A percentile compares a stretch with the other conserved stretches of the same genome.
Conservation (phyloP, 495 filamentous ascomycete species). For the Clavariopsis aquatica region DNA sequence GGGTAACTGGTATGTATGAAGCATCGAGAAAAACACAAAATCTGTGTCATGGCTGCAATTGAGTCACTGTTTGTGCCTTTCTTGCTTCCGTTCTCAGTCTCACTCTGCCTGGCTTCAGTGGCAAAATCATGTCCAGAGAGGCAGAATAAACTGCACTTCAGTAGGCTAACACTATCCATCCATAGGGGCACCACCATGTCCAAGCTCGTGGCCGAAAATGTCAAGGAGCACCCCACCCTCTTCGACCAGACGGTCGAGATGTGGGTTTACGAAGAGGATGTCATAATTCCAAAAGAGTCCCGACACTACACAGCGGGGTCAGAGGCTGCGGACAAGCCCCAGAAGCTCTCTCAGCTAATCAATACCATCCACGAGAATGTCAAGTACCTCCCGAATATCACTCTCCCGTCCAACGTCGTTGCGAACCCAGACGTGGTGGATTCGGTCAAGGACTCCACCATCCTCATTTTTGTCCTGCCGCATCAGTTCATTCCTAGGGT, state of each 20-base stretch:
- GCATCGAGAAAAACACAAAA: not conserved
- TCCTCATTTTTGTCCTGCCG: slow-evolving; percentile 95
- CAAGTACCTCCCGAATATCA: slow-evolving; percentile 89
- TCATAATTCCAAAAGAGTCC: slow-evolving; percentile 63
- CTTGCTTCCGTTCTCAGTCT: not conserved
- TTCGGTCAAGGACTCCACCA: slow-evolving; percentile 76
- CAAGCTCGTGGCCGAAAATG: slow-evolving; percentile 95
- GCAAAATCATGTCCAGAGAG: not conserved
- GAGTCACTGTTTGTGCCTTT: not conserved
- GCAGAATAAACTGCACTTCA: not conserved
- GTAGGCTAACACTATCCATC: not conserved
- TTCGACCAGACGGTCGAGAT: slow-evolving; percentile 92
- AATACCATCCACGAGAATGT: slow-evolving; percentile 93
- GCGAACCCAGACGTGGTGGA: slow-evolving; percentile 86
- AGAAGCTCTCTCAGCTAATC: slow-evolving; percentile 88
- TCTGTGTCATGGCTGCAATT: not conserved
- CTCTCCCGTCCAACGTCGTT: slow-evolving; percentile 80
- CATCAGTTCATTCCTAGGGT: slow-evolving; percentile 95
- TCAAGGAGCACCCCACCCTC: slow-evolving; percentile 68
- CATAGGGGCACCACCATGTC: slow-evolving; percentile 89
- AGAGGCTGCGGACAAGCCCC: slow-evolving; percentile 59
- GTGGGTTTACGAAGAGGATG: slow-evolving; percentile 94
- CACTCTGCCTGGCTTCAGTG: not conserved
- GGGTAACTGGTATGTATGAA: slow-evolving; percentile 81
- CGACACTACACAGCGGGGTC: slow-evolving; percentile 52